Conservation (phyloP, 2,329 filamentous ascomycete genomes). For the Pseudogymnoascus sp. region DNA sequence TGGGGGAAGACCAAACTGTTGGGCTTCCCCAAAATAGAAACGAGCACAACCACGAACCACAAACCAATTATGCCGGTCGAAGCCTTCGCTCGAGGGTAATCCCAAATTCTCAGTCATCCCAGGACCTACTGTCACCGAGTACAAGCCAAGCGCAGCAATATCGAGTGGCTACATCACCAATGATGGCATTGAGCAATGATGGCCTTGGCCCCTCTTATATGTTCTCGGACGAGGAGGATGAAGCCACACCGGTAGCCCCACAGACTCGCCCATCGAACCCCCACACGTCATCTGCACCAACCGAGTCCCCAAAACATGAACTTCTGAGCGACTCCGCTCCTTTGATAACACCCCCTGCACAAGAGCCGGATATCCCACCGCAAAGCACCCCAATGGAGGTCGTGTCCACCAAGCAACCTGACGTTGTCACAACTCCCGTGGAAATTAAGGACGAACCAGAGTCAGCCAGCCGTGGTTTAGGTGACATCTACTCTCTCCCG, state of each 20-base stretch:
- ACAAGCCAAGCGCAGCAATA: conserved; percentile 1
- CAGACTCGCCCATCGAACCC: background rate
- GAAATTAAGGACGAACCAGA: background rate
- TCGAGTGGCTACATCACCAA: background rate
- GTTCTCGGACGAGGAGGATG: conserved; percentile 32
- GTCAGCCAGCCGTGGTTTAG: background rate
- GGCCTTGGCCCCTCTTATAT: conserved; percentile 21
- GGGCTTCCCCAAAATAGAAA: background rate
- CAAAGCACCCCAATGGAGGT: background rate
- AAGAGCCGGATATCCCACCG: background rate
- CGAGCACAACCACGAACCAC: background rate
- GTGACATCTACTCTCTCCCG: background rate
- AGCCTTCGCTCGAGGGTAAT: conserved; percentile 2
- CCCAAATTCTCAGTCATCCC: conserved; percentile 10
- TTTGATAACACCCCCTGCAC: background rate
- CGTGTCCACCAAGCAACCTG: background rate
- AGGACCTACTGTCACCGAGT: conserved; percentile 3
- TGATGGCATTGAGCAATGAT: conserved; percentile 13
- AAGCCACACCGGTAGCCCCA: conserved; percentile 4
- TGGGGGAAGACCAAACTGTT: background rate
- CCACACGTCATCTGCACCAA: background rate
- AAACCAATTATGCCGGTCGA: background rate
- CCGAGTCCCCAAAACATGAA: background rate
- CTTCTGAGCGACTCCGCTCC: background rate
- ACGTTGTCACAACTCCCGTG: background rate